phyloP scores from a whole-genome alignment of 1,284 basidiomycete genomes.

The Neonothopanus nambi region DNA sequence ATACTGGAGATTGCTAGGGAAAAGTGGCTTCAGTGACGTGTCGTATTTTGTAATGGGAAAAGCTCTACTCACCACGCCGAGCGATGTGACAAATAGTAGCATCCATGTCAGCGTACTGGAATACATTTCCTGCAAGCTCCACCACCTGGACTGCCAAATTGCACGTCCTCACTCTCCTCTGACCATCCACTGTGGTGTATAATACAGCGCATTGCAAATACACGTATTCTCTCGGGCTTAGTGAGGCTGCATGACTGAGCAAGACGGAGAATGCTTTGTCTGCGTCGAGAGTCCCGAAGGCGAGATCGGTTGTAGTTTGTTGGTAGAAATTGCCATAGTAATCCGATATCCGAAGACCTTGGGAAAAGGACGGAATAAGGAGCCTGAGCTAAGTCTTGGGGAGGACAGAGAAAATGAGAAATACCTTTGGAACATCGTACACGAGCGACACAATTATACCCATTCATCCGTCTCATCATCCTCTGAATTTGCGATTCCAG shows the following conservation, averaged over 20 bases:
- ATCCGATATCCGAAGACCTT: slow-evolving; percentile 72
- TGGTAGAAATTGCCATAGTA: slow-evolving; percentile 86
- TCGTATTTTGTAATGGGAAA: not conserved
- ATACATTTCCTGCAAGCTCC: slow-evolving; percentile 87
- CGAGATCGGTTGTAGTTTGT: slow-evolving; percentile 74
- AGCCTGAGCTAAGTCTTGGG: slow-evolving; percentile 4
- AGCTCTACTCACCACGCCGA: slow-evolving; percentile 66
- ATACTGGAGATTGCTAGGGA: slow-evolving; percentile 69
- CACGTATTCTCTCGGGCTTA: slow-evolving; percentile 79
- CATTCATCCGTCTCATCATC: slow-evolving; percentile 73
- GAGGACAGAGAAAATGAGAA: slow-evolving; percentile 8
- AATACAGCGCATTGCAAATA: slow-evolving; percentile 91
- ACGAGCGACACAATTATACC: slow-evolving; percentile 80
- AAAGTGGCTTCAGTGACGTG: not conserved
- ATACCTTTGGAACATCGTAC: slow-evolving; percentile 87
- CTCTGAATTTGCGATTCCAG: slow-evolving; percentile 77
- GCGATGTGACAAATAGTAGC: slow-evolving; percentile 74
- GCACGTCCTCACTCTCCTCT: slow-evolving; percentile 83
- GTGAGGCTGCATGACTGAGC: slow-evolving; percentile 54
- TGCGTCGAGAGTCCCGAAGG: slow-evolving; percentile 77
- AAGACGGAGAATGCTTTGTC: slow-evolving; percentile 69
- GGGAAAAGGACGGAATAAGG: slow-evolving; percentile 15
- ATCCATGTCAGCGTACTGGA: slow-evolving; percentile 92
- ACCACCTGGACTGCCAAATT: slow-evolving; percentile 87
- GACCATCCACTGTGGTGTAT: slow-evolving; percentile 81